Conservation (phyloP, 2,329 filamentous ascomycete genomes). For the Nannizziopsis arthrosporioides region DNA sequence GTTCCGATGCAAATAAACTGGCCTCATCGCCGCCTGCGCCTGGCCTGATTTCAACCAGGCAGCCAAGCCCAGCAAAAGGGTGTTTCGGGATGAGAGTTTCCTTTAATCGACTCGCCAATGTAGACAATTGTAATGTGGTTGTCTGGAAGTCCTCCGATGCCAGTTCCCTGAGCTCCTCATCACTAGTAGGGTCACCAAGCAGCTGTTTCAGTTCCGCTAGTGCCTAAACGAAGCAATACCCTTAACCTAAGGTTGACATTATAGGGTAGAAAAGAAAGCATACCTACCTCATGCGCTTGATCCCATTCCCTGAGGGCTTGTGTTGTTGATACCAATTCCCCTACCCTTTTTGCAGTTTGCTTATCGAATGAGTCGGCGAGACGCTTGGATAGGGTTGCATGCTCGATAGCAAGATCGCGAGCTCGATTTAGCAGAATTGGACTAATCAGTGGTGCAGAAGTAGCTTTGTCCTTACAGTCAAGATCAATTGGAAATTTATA, state of each 20-base stretch:
- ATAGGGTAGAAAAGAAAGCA: background rate
- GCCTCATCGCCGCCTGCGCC: conserved; percentile 88
- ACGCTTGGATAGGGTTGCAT: conserved; percentile 41
- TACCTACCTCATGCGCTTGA: conserved; percentile 43
- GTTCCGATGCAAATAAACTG: conserved; percentile 72
- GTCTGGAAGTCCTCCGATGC: conserved; percentile 58
- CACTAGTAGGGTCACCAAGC: conserved; percentile 54
- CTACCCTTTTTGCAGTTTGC: conserved; percentile 45
- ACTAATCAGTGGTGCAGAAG: conserved; percentile 30
- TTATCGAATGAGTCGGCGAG: conserved; percentile 46
- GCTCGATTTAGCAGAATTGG: conserved; percentile 46
- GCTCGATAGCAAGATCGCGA: conserved; percentile 44
- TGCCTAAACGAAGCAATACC: conserved; percentile 31
- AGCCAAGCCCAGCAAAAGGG: conserved; percentile 80
- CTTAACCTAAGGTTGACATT: background rate
- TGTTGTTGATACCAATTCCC: conserved; percentile 43
- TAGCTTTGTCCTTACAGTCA: background rate
- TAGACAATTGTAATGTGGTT: conserved; percentile 50
- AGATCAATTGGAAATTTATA: background rate
- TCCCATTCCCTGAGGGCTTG: conserved; percentile 47
- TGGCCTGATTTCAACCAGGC: conserved; percentile 81
- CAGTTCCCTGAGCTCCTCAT: conserved; percentile 48
- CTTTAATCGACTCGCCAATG: conserved; percentile 57
- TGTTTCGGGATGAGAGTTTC: conserved; percentile 73
- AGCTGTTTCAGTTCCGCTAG: conserved; percentile 61